These are phyloP conservation scores for Escovopsis sp. DNA, from an alignment of 2,329 filamentous ascomycete species.

Conservation along the genomic window DNA sequence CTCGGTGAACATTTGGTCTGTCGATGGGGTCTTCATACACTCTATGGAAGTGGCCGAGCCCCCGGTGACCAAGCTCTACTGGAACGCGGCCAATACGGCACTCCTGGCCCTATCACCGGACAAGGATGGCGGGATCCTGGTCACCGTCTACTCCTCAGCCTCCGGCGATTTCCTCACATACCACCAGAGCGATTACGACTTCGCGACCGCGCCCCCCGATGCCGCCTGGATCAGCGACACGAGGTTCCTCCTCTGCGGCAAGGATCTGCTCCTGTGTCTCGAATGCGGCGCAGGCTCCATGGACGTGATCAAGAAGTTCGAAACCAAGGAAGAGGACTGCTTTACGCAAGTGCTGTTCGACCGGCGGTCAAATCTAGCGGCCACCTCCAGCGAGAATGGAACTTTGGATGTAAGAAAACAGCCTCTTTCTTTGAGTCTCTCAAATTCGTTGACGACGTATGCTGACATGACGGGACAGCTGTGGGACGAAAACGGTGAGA, in stretches of 20 bases:
- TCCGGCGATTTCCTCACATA: constrained; percentile 32
- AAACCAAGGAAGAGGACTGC: constrained; percentile 37
- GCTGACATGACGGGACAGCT: constrained; percentile 23
- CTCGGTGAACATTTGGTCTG: constrained; percentile 41
- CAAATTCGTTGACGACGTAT: background rate
- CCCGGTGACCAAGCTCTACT: constrained; percentile 47
- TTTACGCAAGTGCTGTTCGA: constrained; percentile 45
- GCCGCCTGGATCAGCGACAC: constrained; percentile 44
- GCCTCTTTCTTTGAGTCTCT: background rate
- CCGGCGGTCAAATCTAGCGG: constrained; percentile 34
- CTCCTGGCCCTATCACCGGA: constrained; percentile 44
- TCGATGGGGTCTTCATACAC: constrained; percentile 36
- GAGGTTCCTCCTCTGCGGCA: constrained; percentile 45
- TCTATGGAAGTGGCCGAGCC: constrained; percentile 43
- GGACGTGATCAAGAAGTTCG: constrained; percentile 31
- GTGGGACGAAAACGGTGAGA: constrained; percentile 39
- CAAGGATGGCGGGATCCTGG: constrained; percentile 31
- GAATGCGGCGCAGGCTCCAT: constrained; percentile 33
- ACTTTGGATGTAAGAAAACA: constrained; percentile 39
- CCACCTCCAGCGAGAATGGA: constrained; percentile 46
- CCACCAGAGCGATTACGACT: constrained; percentile 33
- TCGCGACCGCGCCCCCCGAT: constrained; percentile 38
- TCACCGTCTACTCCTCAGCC: constrained; percentile 38
- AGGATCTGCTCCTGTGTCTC: constrained; percentile 36
- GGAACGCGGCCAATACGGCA: constrained; percentile 41